phyloP scores from a whole-genome alignment of 371 early-diverging fungal genomes.

The Apophysomyces trapeziformis region DNA sequence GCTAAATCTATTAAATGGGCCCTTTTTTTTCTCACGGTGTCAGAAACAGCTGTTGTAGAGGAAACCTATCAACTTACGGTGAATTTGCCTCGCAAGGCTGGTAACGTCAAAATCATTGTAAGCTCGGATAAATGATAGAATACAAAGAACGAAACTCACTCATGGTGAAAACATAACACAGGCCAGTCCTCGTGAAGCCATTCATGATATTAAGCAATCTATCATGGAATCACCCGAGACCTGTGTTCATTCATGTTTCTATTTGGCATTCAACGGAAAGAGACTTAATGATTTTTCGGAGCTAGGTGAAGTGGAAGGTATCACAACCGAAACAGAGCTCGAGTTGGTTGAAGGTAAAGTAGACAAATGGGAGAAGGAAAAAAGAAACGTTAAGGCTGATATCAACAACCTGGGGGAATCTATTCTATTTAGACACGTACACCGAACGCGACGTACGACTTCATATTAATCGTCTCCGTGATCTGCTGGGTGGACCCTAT shows the following conservation, averaged over 20 bases:
- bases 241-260: conserved; percentile 90
- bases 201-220: conserved; percentile 87
- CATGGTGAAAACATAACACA: conserved; percentile 19
- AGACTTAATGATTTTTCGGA: conserved; percentile 76
- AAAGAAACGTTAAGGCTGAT: background rate
- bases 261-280: conserved; percentile 72
- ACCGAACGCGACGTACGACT: conserved; percentile 90
- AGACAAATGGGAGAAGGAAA: background rate
- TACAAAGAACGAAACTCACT: background rate
- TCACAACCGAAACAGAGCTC: conserved; percentile 69
- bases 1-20: background rate
- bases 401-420: no score
- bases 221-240: conserved; percentile 88
- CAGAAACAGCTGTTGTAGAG: conserved; percentile 44
- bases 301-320: conserved; percentile 77
- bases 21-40: background rate
- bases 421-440: conserved; percentile 62
- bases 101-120: conserved; percentile 59
- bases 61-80: conserved; percentile 63
- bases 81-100: conserved; percentile 59
- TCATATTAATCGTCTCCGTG: conserved; percentile 87
- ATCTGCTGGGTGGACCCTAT: conserved; percentile 80
- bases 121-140: conserved; percentile 10
- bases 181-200: conserved; percentile 75
- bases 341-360: conserved; percentile 73